Conservation (phyloP, 2,329 filamentous ascomycete genomes). For the Corniculantispora saksenae region DNA sequence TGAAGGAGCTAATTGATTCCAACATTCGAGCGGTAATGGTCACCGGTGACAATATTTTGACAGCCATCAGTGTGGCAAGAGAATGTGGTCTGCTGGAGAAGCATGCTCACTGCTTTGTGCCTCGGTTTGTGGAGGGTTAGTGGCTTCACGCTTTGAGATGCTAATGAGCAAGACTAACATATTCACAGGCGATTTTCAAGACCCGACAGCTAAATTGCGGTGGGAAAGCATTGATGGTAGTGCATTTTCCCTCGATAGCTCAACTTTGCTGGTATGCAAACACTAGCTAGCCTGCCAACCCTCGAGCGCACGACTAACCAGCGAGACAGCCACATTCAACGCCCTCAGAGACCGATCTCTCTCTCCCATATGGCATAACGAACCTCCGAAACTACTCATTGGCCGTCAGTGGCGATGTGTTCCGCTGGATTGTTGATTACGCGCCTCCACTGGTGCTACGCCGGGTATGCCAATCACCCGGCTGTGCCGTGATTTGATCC, state of each 20-base stretch:
- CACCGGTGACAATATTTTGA: conserved; percentile 96
- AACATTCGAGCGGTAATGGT: conserved; percentile 93
- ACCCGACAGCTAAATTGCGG: conserved; percentile 69
- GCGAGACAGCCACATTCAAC: conserved; percentile 65
- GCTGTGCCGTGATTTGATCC: not conserved
- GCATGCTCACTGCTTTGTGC: conserved; percentile 87
- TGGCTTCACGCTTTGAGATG: not conserved
- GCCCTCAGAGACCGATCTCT: conserved; percentile 73
- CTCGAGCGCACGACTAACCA: not conserved
- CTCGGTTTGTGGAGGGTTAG: conserved; percentile 76
- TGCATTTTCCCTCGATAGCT: conserved; percentile 73
- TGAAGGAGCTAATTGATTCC: conserved; percentile 79
- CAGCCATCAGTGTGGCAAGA: conserved; percentile 90
- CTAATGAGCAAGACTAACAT: not conserved
- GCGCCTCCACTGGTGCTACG: conserved; percentile 78
- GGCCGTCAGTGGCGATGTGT: conserved; percentile 89
- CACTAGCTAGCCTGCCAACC: not conserved
- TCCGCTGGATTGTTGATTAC: conserved; percentile 94
- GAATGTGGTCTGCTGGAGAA: conserved; percentile 83
- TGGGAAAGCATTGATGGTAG: conserved; percentile 97
- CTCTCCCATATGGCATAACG: conserved; percentile 79
- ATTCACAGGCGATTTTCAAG: conserved; percentile 64
- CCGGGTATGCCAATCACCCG: conserved; percentile 47
- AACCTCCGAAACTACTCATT: conserved; percentile 84
- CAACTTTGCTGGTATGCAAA: conserved; percentile 65